Evolutionary conservation across 257 asterid genomes (phyloP), one percentile per base, ranked within the genome.

Genomic region (Sherardia arvensis): DNA sequence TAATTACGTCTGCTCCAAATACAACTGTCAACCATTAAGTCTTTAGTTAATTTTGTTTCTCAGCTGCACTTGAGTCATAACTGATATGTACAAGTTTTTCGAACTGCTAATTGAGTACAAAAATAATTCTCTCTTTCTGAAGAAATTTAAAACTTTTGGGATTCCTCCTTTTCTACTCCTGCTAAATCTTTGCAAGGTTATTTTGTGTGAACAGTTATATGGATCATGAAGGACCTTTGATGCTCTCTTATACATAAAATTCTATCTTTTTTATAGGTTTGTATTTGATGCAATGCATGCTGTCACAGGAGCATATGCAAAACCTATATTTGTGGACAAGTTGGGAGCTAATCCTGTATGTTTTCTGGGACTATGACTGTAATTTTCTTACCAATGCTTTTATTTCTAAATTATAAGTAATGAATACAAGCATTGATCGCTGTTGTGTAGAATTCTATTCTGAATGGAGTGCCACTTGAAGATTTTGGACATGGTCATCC

Each of bases 401-500:
- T 58, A 22, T 66, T 72, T 64, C 15, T 30, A 33, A 56, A 15
- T 40, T 57, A 6, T 51, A 56, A 45, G 51, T 71, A 54, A 47
- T 64, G 34, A 56, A 69, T 69, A 34, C 30, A 15, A 11, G 10
- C 33, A 48, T 65, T 67, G 38, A 56, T 64, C 58, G 59, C 60
- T 48, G 27, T 59, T 61, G 18, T 68, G 66, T 69, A 93, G 99
- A 87, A 85, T 66, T 85, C 94, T 54, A 80, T 93, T 68, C 54
- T 67, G 34, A 93, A 93, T 49, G 99, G 97, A 65, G 87, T 87
- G 77, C 99, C 99, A 1, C 78, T 84, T 49, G 99, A 90, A 77
- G 96, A 93, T 79, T 93, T 93, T 75, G 99, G 97, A 48, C 95
- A 90, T 56, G 99, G 99, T 47, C 99, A 93, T 83, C 99, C 99